Conservation (phyloP, 768 basidiomycete genomes). For the Pseudohyphozyma bogoriensis region DNA sequence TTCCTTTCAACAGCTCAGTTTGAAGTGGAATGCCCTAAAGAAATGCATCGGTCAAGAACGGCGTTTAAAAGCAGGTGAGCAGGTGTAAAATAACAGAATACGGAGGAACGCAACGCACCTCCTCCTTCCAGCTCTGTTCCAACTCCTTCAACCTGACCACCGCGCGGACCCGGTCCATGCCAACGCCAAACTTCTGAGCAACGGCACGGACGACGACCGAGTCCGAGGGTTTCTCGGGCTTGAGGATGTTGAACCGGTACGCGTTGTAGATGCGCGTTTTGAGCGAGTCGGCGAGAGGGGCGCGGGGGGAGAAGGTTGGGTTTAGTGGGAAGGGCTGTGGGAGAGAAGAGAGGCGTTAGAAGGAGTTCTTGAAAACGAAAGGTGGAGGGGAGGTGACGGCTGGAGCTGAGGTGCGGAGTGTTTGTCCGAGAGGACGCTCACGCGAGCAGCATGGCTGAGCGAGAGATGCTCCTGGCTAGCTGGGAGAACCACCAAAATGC, state of each 20-base stretch:
- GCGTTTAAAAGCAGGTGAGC: slow-evolving; percentile 49
- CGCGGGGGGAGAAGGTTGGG: slow-evolving; percentile 66
- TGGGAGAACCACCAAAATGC: too few species aligned
- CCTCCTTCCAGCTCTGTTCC: slow-evolving; percentile 53
- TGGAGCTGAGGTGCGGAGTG: neutral
- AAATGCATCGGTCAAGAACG: slow-evolving; percentile 52
- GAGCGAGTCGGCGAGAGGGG: slow-evolving; percentile 57
- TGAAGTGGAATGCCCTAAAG: slow-evolving; percentile 58
- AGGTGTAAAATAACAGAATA: neutral
- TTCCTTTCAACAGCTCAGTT: slow-evolving; percentile 65
- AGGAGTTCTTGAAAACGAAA: too few species aligned
- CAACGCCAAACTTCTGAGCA: slow-evolving; percentile 48
- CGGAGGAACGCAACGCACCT: slow-evolving; percentile 36
- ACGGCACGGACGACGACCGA: slow-evolving; percentile 22
- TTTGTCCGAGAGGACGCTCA: neutral
- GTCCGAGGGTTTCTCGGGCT: slow-evolving; percentile 16
- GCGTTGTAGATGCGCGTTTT: slow-evolving; percentile 52
- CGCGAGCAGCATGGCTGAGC: neutral
- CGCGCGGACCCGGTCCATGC: slow-evolving; percentile 70
- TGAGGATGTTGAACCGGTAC: slow-evolving; percentile 51
- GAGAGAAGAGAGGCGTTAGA: neutral
- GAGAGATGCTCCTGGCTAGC: too few species aligned
- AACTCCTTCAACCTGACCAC: slow-evolving; percentile 71
- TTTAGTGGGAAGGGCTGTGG: slow-evolving; percentile 79
- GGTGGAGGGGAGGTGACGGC: neutral